Base-by-base conservation (phyloP, 2,329 filamentous ascomycete genomes). In the Fusarium pseudonygamai region DNA sequence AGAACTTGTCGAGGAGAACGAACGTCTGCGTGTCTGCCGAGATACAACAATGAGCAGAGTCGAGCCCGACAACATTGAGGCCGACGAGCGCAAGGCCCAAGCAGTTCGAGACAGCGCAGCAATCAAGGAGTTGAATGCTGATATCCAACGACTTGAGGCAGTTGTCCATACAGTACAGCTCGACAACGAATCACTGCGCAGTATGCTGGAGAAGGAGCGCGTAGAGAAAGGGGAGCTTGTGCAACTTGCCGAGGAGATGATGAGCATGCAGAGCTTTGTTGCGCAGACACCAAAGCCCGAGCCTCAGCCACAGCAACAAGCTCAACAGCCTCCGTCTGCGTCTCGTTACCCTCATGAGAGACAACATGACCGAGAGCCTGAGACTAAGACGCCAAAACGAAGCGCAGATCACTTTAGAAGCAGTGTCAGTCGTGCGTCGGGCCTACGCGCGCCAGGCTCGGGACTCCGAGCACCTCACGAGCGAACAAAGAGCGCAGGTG, bases 161-260 rank as follows among this genome's bases (percentile, higher is more conserved):
- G 92, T 96, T 64, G 85, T 96, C 64, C 84, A 85, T 37, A 91
- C 91, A 12, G 86, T 96, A 49, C 90, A 92, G 79, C 84, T 87
- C 9, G 93, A 96, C 76, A 93, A 94, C 73, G 86, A 89, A 37
- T 86, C 89, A 39, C 85, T 95, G 32, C 84, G 92, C 39, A 81
- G 84, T 24, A 87, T 93, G 75, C 86, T 96, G 13, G 91, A 95
- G 80, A 86, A 88, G 68, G 93, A 96, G 83, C 88, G 93, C 12
- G 88, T 94, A 26, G 93, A 96, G 83, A 96, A 96, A 85, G 92
- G 93, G 60, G 93, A 96, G 83, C 85, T 96, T 43, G 93, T 96
- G 40, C 89, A 91, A 63, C 88, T 94, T 10, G 93, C 94, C 2
- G 93, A 96, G 81, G 93, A 96, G 84, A 93, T 96, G 91, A 92